phyloP scores from a whole-genome alignment of 306 rosid species.

The Castanea sativa region DNA sequence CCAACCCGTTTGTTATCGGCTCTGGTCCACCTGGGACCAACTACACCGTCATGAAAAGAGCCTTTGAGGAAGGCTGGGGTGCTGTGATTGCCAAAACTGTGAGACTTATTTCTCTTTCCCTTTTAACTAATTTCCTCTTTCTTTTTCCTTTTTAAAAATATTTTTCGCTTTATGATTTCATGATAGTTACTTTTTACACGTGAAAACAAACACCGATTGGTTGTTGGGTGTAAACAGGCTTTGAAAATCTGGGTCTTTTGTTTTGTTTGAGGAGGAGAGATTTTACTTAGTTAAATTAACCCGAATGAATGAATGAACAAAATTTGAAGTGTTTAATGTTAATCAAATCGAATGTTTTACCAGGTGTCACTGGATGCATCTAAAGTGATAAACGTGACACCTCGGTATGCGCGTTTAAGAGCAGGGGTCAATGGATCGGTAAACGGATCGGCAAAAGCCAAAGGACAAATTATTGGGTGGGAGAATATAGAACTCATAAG shows the following conservation, averaged over 20 bases:
- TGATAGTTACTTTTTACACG: no score
- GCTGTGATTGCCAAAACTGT: slow-evolving; percentile 98
- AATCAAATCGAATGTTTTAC: background rate
- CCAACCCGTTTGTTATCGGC: slow-evolving; percentile 92
- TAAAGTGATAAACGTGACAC: slow-evolving; percentile 91
- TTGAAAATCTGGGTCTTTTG: no score
- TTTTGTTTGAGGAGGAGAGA: no score
- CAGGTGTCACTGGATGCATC: slow-evolving; percentile 92
- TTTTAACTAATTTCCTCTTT: background rate
- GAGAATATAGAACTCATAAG: slow-evolving; percentile 91
- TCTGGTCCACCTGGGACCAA: slow-evolving; percentile 99
- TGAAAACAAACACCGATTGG: no score
- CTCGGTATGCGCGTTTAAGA: slow-evolving; percentile 86
- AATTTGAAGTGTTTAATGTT: no score
- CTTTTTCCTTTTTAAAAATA: no score
- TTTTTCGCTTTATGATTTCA: no score
- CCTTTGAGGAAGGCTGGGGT: slow-evolving; percentile 99
- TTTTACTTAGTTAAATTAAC: no score
- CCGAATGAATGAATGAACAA: no score
- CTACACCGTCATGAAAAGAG: slow-evolving; percentile 95
- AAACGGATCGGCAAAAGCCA: slow-evolving; percentile 60
- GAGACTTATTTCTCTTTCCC: slow-evolving; percentile 18
- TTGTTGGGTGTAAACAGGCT: no score
- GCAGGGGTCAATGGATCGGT: slow-evolving; percentile 69
- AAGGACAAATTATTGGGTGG: slow-evolving; percentile 93